phyloP scores from a whole-genome alignment of 2,329 filamentous ascomycete species.

The Pseudogymnoascus sp. region DNA sequence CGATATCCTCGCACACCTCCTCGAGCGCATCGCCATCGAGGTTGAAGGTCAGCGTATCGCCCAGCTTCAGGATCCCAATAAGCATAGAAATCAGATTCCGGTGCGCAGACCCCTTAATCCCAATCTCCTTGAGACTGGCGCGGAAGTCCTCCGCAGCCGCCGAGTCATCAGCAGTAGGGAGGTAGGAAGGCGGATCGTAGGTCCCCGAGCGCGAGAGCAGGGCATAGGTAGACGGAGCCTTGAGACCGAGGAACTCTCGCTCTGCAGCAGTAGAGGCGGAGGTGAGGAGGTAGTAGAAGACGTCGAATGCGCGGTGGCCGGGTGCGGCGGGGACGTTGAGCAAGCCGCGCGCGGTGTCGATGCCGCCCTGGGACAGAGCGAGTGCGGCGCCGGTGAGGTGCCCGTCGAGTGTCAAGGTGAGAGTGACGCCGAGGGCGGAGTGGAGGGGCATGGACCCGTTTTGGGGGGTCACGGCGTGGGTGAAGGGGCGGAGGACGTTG shows the following conservation, averaged over 20 bases:
- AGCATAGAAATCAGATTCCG: conserved; percentile 78
- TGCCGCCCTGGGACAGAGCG: conserved; percentile 75
- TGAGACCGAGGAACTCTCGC: conserved; percentile 76
- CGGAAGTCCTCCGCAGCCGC: conserved; percentile 92
- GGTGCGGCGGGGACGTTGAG: conserved; percentile 69
- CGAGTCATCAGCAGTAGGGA: conserved; percentile 85
- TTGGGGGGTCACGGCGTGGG: conserved; percentile 76
- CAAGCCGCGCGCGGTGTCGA: conserved; percentile 74
- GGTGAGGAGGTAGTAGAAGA: conserved; percentile 93
- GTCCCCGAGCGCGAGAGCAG: conserved; percentile 77
- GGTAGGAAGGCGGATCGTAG: conserved; percentile 76
- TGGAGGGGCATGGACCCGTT: conserved; percentile 81
- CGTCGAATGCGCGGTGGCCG: conserved; percentile 89
- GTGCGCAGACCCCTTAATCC: conserved; percentile 79
- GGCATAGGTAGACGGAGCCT: conserved; percentile 65
- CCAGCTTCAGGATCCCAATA: conserved; percentile 80
- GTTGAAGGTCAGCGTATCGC: conserved; percentile 77
- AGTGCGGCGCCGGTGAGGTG: conserved; percentile 67
- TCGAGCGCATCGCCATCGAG: conserved; percentile 79
- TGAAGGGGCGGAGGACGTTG: conserved; percentile 74
- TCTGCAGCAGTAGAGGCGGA: conserved; percentile 85
- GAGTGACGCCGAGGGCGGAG: conserved; percentile 68
- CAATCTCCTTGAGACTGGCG: conserved; percentile 76
- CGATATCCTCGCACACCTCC: conserved; percentile 82
- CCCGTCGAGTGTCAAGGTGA: conserved; percentile 74